These are phyloP conservation scores for Paracoccidioides lutzii DNA, from an alignment of 2,329 filamentous ascomycete genomes.

Conservation along the genomic window DNA sequence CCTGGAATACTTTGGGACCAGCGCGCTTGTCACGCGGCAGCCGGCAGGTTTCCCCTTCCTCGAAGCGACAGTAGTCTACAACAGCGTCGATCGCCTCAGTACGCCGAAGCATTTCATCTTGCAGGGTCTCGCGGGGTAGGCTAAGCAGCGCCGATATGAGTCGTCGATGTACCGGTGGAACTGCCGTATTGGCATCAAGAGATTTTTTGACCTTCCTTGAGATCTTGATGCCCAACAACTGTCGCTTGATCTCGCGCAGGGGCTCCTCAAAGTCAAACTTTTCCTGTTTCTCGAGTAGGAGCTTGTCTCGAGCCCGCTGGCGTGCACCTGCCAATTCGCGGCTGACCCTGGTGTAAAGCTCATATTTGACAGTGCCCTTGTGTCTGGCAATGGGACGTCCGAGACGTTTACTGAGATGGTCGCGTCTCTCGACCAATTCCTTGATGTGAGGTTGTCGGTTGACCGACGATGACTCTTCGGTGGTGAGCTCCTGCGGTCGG, in stretches of 20 bases:
- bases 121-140: too few species aligned
- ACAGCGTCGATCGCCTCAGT: too few species aligned
- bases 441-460: background rate
- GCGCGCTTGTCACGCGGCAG: too few species aligned
- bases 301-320: constrained; percentile 5
- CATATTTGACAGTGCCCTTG: background rate
- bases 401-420: background rate
- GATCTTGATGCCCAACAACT: constrained; percentile 12
- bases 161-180: constrained; percentile 15
- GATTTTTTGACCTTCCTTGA: constrained; percentile 10
- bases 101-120: too few species aligned
- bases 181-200: constrained; percentile 11
- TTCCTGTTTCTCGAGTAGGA: constrained; percentile 10
- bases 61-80: too few species aligned
- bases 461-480: background rate
- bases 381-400: background rate
- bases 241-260: constrained; percentile 12
- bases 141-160: constrained; percentile 16
- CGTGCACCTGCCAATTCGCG: constrained; percentile 5
- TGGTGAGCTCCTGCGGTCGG: too few species aligned
- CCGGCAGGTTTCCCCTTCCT: too few species aligned
- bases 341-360: background rate
- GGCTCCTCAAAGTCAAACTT: constrained; percentile 13
- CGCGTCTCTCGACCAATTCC: background rate
- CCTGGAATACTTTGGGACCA: too few species aligned